A percentile compares a stretch with the other conserved stretches of the same genome.
Evolutionary conservation across 2,329 filamentous ascomycete species (phyloP).

Genomic region (Coniochaeta sp.): DNA sequence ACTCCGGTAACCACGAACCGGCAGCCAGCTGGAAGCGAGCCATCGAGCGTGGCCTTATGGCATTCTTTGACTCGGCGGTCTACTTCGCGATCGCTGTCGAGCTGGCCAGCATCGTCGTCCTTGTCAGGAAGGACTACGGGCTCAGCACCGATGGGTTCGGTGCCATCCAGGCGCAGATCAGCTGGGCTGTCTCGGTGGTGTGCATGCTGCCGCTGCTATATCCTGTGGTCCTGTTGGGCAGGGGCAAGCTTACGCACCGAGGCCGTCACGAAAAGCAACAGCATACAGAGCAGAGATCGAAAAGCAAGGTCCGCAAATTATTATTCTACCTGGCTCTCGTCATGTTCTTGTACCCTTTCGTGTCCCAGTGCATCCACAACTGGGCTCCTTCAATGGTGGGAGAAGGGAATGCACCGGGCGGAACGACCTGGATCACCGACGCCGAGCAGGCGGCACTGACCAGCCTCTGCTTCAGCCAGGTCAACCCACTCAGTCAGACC

Average conservation of each 20-base stretch:
- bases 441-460: too few species aligned
- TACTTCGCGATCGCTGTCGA: slow-evolving; percentile 7
- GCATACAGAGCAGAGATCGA: too few species aligned
- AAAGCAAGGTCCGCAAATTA: too few species aligned
- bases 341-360: slow-evolving; percentile 1
- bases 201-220: neutral
- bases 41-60: too few species aligned
- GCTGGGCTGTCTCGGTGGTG: neutral
- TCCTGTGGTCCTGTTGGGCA: neutral
- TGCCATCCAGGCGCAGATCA: neutral
- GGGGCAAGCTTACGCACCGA: too few species aligned
- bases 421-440: neutral
- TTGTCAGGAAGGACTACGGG: slow-evolving; percentile 1
- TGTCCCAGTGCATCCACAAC: slow-evolving; percentile 4
- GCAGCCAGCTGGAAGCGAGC: too few species aligned
- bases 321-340: neutral
- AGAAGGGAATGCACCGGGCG: neutral
- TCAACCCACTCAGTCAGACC: too few species aligned
- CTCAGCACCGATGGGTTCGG: neutral
- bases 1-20: too few species aligned
- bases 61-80: slow-evolving; percentile 5
- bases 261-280: too few species aligned
- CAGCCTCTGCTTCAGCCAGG: too few species aligned
- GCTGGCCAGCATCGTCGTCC: slow-evolving; percentile 2
- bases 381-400: slow-evolving; percentile 1